These are phyloP conservation scores for Aphanomyces cochlioides DNA, from an alignment of 352 stramenopile species.

Conservation along the genomic window DNA sequence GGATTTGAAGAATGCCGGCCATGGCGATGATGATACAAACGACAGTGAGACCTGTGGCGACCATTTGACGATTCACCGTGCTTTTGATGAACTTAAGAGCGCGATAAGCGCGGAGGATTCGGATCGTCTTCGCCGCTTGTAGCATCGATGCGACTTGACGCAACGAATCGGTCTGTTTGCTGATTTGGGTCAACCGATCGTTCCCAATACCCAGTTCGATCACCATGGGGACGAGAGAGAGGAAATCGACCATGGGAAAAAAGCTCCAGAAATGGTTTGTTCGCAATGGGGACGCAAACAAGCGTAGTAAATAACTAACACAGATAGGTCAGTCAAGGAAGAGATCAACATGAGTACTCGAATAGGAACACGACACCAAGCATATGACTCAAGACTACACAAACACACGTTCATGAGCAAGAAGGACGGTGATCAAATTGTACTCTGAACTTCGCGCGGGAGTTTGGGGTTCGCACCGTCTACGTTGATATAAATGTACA, in stretches of 20 bases:
- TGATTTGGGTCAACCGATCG: slow-evolving; percentile 15
- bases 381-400: slow-evolving; percentile 20
- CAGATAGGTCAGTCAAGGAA: neutral
- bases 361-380: slow-evolving; percentile 53
- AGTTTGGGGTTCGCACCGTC: slow-evolving; percentile 35
- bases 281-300: slow-evolving; percentile 63
- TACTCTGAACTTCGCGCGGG: slow-evolving; percentile 51
- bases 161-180: slow-evolving; percentile 24
- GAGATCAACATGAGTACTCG: slow-evolving; percentile 42
- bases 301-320: slow-evolving; percentile 47
- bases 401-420: neutral
- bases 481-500: slow-evolving; percentile 64
- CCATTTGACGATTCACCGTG: slow-evolving; percentile 62
- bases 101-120: slow-evolving; percentile 65
- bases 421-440: neutral
- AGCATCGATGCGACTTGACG: slow-evolving; percentile 29
- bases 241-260: slow-evolving; percentile 52
- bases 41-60: slow-evolving; percentile 57
- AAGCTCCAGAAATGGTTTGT: slow-evolving; percentile 52
- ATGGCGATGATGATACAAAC: slow-evolving; percentile 73
- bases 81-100: slow-evolving; percentile 71
- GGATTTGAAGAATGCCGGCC: slow-evolving; percentile 60
- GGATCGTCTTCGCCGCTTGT: slow-evolving; percentile 49
- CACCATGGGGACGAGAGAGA: slow-evolving; percentile 65
- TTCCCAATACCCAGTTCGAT: slow-evolving; percentile 31